phyloP scores from a whole-genome alignment of 176 grass and related monocot genomes.

The Dendrocalamus sinicus region DNA sequence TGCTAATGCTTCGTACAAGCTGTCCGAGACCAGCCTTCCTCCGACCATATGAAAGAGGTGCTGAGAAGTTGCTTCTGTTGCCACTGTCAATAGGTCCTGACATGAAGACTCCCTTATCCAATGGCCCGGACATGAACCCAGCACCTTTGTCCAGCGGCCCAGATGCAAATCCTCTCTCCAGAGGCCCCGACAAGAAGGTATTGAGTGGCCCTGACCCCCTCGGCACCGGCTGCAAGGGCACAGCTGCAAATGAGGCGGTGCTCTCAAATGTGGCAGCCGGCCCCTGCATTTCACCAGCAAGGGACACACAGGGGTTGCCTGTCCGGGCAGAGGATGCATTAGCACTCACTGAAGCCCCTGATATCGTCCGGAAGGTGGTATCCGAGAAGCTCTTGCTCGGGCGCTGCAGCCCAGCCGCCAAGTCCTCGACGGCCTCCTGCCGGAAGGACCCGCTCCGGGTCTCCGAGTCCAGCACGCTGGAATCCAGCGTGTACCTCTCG shows the following conservation, averaged over 20 bases:
- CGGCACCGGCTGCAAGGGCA: constrained; percentile 78
- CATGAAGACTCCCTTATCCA: constrained; percentile 88
- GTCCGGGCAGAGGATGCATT: constrained; percentile 78
- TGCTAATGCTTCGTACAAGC: constrained; percentile 83
- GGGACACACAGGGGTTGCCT: constrained; percentile 63
- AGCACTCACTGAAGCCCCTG: constrained; percentile 85
- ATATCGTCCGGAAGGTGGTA: constrained; percentile 79
- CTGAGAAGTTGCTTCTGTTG: constrained; percentile 73
- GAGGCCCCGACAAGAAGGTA: constrained; percentile 84
- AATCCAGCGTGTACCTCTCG: constrained; percentile 84
- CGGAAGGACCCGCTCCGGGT: constrained; percentile 72
- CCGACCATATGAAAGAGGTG: constrained; percentile 70
- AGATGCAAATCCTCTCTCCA: constrained; percentile 79
- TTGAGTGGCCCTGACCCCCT: constrained; percentile 71
- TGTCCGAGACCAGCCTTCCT: constrained; percentile 59
- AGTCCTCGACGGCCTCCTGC: constrained; percentile 58
- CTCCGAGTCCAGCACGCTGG: constrained; percentile 76
- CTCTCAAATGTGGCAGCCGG: constrained; percentile 84
- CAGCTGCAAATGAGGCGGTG: constrained; percentile 73
- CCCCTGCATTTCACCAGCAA: constrained; percentile 54
- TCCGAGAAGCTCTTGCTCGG: constrained; percentile 63
- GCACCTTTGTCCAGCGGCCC: constrained; percentile 67
- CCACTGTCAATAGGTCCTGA: constrained; percentile 74
- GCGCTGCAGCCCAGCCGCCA: constrained; percentile 44
- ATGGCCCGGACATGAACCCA: constrained; percentile 70